A percentile compares a stretch with the other conserved stretches of the same genome.
Evolutionary conservation across 1,284 basidiomycete genomes (phyloP).

Genomic region (Ganoderma resinaceum): DNA sequence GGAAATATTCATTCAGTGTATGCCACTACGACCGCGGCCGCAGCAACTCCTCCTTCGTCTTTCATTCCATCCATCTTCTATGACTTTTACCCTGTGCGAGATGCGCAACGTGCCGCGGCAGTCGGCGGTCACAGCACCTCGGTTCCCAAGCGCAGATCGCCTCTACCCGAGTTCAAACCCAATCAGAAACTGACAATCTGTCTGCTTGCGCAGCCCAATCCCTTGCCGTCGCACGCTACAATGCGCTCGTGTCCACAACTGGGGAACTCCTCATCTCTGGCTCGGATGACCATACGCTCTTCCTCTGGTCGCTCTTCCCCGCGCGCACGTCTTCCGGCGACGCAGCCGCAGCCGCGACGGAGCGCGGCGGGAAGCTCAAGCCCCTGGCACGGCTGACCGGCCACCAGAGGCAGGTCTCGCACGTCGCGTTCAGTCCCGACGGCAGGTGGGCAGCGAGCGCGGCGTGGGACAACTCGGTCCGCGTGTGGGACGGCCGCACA

Average conservation of each 20-base stretch:
- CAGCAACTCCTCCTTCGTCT: neutral
- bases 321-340: conserved; percentile 46
- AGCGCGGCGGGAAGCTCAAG: conserved; percentile 70
- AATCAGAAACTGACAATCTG: conserved; percentile 1
- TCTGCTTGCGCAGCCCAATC: conserved; percentile 62
- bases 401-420: conserved; percentile 95
- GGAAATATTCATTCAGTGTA: neutral
- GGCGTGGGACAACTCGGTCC: conserved; percentile 91
- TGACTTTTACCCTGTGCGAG: neutral
- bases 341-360: conserved; percentile 41
- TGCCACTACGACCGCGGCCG: conserved; percentile 1
- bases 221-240: conserved; percentile 79
- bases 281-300: conserved; percentile 94
- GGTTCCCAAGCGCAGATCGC: neutral
- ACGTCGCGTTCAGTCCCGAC: conserved; percentile 96
- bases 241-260: conserved; percentile 67
- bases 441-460: conserved; percentile 92
- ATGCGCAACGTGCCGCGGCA: neutral
- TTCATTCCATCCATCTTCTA: neutral
- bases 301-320: conserved; percentile 87
- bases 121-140: neutral
- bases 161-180: neutral
- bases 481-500: conserved; percentile 93
- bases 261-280: conserved; percentile 92
- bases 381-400: conserved; percentile 90